Evolutionary conservation across 2,329 filamentous ascomycete species (phyloP).

Genomic region (Cytospora schulzeri): DNA sequence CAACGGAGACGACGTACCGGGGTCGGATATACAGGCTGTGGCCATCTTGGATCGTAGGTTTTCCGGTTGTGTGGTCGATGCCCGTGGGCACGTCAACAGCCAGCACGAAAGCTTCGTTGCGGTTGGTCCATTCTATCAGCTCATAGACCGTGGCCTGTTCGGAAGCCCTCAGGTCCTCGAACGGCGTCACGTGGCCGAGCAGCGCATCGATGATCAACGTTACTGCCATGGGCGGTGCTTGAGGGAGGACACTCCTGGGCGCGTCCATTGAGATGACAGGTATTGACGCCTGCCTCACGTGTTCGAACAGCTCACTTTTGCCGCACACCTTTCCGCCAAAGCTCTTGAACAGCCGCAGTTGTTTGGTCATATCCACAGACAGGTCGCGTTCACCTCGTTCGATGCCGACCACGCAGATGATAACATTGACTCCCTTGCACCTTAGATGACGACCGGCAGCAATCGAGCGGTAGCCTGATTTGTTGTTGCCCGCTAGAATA

Average conservation of each 20-base stretch:
- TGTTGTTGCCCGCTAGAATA: conserved; percentile 93
- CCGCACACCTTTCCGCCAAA: conserved; percentile 74
- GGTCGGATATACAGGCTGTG: conserved; percentile 78
- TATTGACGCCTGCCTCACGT: conserved; percentile 51
- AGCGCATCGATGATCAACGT: conserved; percentile 88
- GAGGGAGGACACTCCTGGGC: conserved; percentile 40
- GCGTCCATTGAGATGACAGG: conserved; percentile 41
- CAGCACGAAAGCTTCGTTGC: conserved; percentile 78
- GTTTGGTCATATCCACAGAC: conserved; percentile 76
- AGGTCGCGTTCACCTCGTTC: conserved; percentile 80
- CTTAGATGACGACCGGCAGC: conserved; percentile 85
- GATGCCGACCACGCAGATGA: conserved; percentile 81
- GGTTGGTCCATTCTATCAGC: conserved; percentile 91
- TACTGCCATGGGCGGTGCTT: conserved; percentile 62
- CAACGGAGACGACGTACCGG: conserved; percentile 81
- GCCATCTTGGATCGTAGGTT: conserved; percentile 68
- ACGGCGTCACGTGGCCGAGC: conserved; percentile 82
- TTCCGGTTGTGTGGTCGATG: conserved; percentile 76
- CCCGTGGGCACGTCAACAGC: conserved; percentile 92
- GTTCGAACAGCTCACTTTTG: conserved; percentile 64
- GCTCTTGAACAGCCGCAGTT: conserved; percentile 81
- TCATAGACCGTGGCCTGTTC: conserved; percentile 85
- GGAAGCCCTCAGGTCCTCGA: conserved; percentile 81
- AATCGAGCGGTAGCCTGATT: conserved; percentile 80
- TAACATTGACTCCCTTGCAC: conserved; percentile 78